Conservation (phyloP, 345 rosid species). For the Punica granatum region DNA sequence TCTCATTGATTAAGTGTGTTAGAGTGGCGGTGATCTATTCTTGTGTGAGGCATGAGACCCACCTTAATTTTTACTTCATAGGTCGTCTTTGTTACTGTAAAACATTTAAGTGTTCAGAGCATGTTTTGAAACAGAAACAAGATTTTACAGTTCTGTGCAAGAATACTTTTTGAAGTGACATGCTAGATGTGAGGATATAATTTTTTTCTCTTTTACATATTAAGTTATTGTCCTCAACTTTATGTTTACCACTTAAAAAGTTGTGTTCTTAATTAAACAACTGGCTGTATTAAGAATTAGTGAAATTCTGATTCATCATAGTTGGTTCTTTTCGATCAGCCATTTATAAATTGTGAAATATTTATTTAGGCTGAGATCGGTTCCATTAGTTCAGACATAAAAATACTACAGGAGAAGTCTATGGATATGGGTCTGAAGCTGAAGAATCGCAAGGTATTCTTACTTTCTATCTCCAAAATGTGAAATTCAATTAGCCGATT, state of each 20-base stretch:
- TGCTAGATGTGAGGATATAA: not conserved
- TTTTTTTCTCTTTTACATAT: not conserved
- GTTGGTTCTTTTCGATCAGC: not conserved
- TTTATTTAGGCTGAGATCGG: constrained; percentile 74
- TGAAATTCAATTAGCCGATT: too few species aligned
- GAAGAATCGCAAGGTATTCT: constrained; percentile 90
- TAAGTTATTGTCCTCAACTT: not conserved
- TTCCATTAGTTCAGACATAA: constrained; percentile 95
- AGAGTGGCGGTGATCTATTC: not conserved
- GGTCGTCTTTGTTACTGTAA: too few species aligned
- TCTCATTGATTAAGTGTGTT: not conserved
- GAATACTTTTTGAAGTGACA: not conserved
- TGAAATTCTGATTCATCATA: not conserved
- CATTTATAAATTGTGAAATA: not conserved
- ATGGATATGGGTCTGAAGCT: constrained; percentile 99
- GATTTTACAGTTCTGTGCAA: not conserved
- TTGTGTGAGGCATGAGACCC: not conserved
- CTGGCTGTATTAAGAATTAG: not conserved
- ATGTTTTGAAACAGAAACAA: not conserved
- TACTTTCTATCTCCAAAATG: not conserved
- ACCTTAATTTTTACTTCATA: not conserved
- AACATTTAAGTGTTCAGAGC: too few species aligned
- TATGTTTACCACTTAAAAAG: too few species aligned
- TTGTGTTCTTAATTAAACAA: too few species aligned
- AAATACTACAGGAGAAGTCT: constrained; percentile 93